These are phyloP conservation scores for Biscutella laevigata DNA, from an alignment of 441 rosid genomes.

Conservation along the genomic window DNA sequence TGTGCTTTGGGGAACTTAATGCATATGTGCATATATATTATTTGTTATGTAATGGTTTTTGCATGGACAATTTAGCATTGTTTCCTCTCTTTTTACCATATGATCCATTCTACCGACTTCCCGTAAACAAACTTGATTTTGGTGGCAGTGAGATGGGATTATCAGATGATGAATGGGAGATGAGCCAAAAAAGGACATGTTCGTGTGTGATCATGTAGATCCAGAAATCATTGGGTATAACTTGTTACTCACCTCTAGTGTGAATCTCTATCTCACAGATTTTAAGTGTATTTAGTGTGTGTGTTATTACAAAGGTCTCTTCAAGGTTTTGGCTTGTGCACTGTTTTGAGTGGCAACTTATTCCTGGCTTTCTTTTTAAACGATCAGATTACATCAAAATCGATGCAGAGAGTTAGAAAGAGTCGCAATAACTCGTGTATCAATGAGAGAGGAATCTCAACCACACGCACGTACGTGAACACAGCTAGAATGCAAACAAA, in stretches of 20 bases:
- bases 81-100: neutral
- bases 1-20: neutral
- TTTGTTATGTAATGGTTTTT: neutral
- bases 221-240: neutral
- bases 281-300: conserved; percentile 10
- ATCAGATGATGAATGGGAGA: conserved; percentile 70
- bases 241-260: conserved; percentile 6
- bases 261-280: conserved; percentile 1
- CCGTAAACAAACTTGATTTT: too few relatives aligned
- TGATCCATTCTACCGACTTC: too few relatives aligned
- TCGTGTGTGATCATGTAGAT: conserved; percentile 66
- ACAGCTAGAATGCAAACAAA: neutral
- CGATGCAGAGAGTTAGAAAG: neutral
- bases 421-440: neutral
- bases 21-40: neutral
- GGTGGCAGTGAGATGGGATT: conserved; percentile 67
- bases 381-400: neutral
- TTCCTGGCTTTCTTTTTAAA: neutral
- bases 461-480: neutral
- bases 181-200: conserved; percentile 58
- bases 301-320: conserved; percentile 7
- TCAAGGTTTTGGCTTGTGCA: conserved; percentile 21
- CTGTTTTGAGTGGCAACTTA: conserved; percentile 6
- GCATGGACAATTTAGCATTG: neutral
- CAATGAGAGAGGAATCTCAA: neutral